phyloP scores from a whole-genome alignment of 345 rosid species.

The Camelina sativa region DNA sequence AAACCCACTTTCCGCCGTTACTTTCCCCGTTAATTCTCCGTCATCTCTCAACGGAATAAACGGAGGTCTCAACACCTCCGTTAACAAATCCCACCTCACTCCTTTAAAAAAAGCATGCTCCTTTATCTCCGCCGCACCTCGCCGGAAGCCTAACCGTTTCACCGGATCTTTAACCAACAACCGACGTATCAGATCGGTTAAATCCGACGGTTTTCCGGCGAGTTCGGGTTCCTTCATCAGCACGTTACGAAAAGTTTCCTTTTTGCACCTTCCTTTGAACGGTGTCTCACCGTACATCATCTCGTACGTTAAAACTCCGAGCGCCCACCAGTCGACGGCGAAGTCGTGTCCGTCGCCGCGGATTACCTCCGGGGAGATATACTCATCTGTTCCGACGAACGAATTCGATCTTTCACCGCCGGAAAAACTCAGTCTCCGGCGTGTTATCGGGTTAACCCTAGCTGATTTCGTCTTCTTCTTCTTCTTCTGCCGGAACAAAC shows the following conservation, averaged over 20 bases:
- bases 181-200: slow-evolving; percentile 71
- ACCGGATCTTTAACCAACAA: slow-evolving; percentile 77
- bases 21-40: slow-evolving; percentile 40
- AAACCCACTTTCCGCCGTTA: slow-evolving; percentile 32
- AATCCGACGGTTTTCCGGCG: slow-evolving; percentile 57
- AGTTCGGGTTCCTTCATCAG: slow-evolving; percentile 60
- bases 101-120: slow-evolving; percentile 79
- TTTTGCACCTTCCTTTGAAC: slow-evolving; percentile 69
- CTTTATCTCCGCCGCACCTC: slow-evolving; percentile 83
- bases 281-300: slow-evolving; percentile 85
- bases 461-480: slow-evolving; percentile 68
- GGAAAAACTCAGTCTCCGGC: slow-evolving; percentile 58
- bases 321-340: slow-evolving; percentile 99
- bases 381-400: slow-evolving; percentile 92
- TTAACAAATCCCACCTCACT: slow-evolving; percentile 75
- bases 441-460: slow-evolving; percentile 81
- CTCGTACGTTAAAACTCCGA: slow-evolving; percentile 82
- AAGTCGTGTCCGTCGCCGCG: slow-evolving; percentile 92
- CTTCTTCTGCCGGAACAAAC: slow-evolving; percentile 47
- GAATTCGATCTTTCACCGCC: slow-evolving; percentile 71
- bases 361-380: slow-evolving; percentile 89
- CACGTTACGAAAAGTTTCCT: slow-evolving; percentile 87
- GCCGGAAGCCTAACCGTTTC: slow-evolving; percentile 65
- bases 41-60: slow-evolving; percentile 71
- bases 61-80: slow-evolving; percentile 83